These are phyloP conservation scores for Lachnellula arida DNA, from an alignment of 2,329 filamentous ascomycete genomes.

Conservation along the genomic window DNA sequence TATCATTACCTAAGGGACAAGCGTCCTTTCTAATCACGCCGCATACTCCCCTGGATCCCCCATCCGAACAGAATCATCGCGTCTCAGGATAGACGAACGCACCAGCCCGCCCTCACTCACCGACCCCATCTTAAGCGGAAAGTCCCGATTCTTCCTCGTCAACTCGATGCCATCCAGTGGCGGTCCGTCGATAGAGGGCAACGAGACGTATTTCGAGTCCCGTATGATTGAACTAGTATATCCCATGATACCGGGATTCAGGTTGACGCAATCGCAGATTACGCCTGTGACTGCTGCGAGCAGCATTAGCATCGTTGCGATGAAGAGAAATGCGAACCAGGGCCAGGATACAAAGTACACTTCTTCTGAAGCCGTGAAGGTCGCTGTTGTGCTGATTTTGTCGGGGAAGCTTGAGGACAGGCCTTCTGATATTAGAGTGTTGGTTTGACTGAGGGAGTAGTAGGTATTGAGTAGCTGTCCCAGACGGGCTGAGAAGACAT, in stretches of 20 bases:
- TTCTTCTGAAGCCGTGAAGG: background rate
- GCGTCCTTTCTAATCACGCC: background rate
- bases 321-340: constrained; percentile 6
- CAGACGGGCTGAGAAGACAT: background rate
- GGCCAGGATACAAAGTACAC: constrained; percentile 4
- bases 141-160: background rate
- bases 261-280: background rate
- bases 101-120: background rate
- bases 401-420: background rate
- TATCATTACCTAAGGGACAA: background rate
- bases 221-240: background rate
- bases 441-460: constrained; percentile 5
- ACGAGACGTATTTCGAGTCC: constrained; percentile 3
- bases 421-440: background rate
- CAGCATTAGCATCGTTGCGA: constrained; percentile 3
- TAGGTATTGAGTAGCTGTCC: constrained; percentile 7
- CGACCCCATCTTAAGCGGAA: constrained; percentile 3
- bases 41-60: background rate
- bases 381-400: background rate
- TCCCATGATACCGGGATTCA: background rate
- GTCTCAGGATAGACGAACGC: background rate
- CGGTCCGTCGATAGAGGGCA: background rate
- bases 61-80: background rate
- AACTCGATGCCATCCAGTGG: background rate
- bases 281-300: background rate